Evolutionary conservation across 768 basidiomycete genomes (phyloP).

Genomic region (Myochromella boudieri): DNA sequence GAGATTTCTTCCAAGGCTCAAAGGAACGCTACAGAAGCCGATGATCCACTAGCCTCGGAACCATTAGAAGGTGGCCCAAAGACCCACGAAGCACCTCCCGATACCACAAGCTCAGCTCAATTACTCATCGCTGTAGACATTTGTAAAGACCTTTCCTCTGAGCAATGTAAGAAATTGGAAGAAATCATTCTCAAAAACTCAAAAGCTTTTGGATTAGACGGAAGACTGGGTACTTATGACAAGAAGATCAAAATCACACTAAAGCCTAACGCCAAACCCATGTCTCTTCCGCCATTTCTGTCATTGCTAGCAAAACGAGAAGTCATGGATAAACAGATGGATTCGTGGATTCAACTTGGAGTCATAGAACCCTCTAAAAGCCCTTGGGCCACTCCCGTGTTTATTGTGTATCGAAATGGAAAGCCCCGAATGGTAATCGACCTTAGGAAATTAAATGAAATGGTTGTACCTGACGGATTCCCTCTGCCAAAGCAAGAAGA

Average conservation of each 20-base stretch:
- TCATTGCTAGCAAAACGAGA: slow-evolving; percentile 26
- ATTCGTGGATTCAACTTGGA: slow-evolving; percentile 29
- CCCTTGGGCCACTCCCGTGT: too few species aligned
- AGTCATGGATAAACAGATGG: slow-evolving; percentile 28
- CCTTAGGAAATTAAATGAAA: background rate
- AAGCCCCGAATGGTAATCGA: too few species aligned
- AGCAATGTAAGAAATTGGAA: slow-evolving; percentile 6
- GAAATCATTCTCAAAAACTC: slow-evolving; percentile 9
- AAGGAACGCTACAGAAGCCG: background rate
- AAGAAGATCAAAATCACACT: slow-evolving; percentile 24
- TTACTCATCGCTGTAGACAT: background rate
- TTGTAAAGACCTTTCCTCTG: background rate
- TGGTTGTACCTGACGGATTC: background rate
- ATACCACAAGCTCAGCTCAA: slow-evolving; percentile 3
- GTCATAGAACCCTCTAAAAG: slow-evolving; percentile 40
- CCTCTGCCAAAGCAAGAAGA: too few species aligned
- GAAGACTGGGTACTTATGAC: too few species aligned
- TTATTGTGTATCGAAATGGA: too few species aligned
- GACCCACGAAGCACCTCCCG: slow-evolving; percentile 21
- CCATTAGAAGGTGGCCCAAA: slow-evolving; percentile 30
- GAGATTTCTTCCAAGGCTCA: background rate
- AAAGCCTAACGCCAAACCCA: slow-evolving; percentile 22
- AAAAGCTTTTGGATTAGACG: background rate
- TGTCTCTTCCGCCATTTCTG: slow-evolving; percentile 24
- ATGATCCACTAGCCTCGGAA: slow-evolving; percentile 18